Conservation (phyloP, 371 early-diverging fungal species). For the Nematocida minor region DNA sequence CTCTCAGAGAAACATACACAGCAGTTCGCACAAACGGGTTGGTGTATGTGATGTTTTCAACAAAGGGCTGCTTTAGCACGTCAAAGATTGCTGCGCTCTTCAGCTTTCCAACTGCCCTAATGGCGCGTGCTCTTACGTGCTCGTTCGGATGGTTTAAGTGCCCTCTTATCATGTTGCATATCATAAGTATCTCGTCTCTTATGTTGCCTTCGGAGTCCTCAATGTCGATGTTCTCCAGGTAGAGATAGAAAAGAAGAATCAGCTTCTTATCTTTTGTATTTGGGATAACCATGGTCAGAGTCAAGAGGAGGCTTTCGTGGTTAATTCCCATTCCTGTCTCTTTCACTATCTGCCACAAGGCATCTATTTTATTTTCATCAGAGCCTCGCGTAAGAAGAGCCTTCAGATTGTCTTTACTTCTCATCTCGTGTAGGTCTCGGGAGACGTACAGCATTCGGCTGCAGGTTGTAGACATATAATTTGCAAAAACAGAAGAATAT, state of each 20-base stretch:
- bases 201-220: slow-evolving; percentile 48
- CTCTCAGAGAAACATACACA: slow-evolving; percentile 70
- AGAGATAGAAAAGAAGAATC: slow-evolving; percentile 62
- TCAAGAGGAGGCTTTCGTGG: slow-evolving; percentile 40
- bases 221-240: slow-evolving; percentile 51
- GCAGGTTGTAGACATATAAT: slow-evolving; percentile 11
- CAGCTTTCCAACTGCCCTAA: slow-evolving; percentile 84
- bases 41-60: slow-evolving; percentile 72
- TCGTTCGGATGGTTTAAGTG: slow-evolving; percentile 96
- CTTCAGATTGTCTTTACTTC: slow-evolving; percentile 22
- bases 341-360: slow-evolving; percentile 45
- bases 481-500: slow-evolving; percentile 13
- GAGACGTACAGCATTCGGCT: slow-evolving; percentile 33
- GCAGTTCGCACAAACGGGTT: slow-evolving; percentile 91
- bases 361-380: slow-evolving; percentile 26
- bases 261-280: slow-evolving; percentile 56
- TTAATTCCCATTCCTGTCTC: slow-evolving; percentile 43
- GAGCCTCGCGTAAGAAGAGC: slow-evolving; percentile 7
- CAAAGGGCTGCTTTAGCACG: slow-evolving; percentile 29
- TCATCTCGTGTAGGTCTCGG: background rate
- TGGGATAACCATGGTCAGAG: slow-evolving; percentile 30
- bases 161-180: slow-evolving; percentile 79
- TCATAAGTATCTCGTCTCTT: slow-evolving; percentile 55
- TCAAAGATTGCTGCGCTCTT: slow-evolving; percentile 73
- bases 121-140: slow-evolving; percentile 85